Conservation (phyloP, 2,329 filamentous ascomycete species). For the Beauveria sp. region DNA sequence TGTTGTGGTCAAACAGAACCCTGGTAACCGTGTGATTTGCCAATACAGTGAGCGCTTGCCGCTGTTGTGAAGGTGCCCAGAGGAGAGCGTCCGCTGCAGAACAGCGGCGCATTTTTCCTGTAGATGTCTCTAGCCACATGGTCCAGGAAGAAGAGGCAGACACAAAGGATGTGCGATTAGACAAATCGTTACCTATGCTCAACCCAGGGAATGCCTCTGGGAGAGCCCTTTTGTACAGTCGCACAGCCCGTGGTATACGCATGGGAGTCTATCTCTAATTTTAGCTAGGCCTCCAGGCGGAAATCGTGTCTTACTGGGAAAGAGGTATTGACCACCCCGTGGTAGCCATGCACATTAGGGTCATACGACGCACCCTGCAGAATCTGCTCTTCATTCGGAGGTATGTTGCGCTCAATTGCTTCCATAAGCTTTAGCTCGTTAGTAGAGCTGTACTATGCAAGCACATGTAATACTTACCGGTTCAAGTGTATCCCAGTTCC, state of each 20-base stretch:
- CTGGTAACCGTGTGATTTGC: slow-evolving; percentile 27
- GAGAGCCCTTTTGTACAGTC: slow-evolving; percentile 17
- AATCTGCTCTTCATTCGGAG: slow-evolving; percentile 15
- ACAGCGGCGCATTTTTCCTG: slow-evolving; percentile 14
- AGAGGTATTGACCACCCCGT: slow-evolving; percentile 17
- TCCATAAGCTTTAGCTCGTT: slow-evolving; percentile 13
- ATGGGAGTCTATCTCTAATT: slow-evolving; percentile 13
- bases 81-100: slow-evolving; percentile 19
- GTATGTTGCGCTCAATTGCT: slow-evolving; percentile 17
- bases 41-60: slow-evolving; percentile 23
- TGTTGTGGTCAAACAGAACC: slow-evolving; percentile 19
- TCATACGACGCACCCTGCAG: slow-evolving; percentile 15
- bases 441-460: slow-evolving; percentile 7
- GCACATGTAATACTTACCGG: slow-evolving; percentile 16
- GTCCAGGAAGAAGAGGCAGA: slow-evolving; percentile 20
- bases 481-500: slow-evolving; percentile 27
- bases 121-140: slow-evolving; percentile 16
- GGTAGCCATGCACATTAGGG: slow-evolving; percentile 23
- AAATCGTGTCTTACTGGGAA: slow-evolving; percentile 15
- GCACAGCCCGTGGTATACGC: slow-evolving; percentile 17
- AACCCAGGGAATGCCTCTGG: slow-evolving; percentile 16
- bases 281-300: not conserved
- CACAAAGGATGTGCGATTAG: slow-evolving; percentile 15
- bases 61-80: slow-evolving; percentile 25
- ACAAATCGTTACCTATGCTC: slow-evolving; percentile 17